Percentiles rank a stretch among this genome's conserved stretches.
phyloP scores from a whole-genome alignment of 257 asterid genomes.

The Linaria vulgaris region DNA sequence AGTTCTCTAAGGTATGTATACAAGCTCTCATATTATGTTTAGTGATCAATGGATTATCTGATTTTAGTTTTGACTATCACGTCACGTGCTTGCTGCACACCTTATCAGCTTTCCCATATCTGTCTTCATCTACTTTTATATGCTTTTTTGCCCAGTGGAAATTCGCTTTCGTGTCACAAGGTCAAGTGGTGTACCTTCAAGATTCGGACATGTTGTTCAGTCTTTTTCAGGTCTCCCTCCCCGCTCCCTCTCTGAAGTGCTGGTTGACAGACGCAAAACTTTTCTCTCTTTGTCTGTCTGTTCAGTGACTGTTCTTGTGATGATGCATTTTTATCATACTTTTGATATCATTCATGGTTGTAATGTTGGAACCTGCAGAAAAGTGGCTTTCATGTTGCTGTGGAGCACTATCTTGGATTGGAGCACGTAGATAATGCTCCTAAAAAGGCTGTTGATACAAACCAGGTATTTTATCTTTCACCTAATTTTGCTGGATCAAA shows the following conservation, averaged over 20 bases:
- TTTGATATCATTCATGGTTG: not conserved
- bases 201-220: conserved; percentile 49
- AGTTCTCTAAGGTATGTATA: conserved; percentile 46
- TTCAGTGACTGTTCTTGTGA: not conserved
- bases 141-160: conserved; percentile 50
- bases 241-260: not conserved
- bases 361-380: conserved; percentile 30
- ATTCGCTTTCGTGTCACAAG: conserved; percentile 52
- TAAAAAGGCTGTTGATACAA: conserved; percentile 41
- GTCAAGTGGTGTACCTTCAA: conserved; percentile 52
- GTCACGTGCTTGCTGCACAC: conserved; percentile 6
- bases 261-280: not conserved
- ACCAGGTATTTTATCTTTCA: conserved; percentile 39
- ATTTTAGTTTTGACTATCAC: not conserved
- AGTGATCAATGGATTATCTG: not conserved
- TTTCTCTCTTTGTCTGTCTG: not conserved
- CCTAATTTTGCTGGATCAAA: conserved; percentile 12
- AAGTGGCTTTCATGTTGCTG: conserved; percentile 38
- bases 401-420: conserved; percentile 68
- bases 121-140: conserved; percentile 12
- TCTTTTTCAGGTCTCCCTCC: conserved; percentile 51
- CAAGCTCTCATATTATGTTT: not conserved
- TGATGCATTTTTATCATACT: not conserved
- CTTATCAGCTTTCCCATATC: conserved; percentile 1
- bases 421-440: conserved; percentile 52